A percentile compares a stretch with the other conserved stretches of the same genome.
phyloP scores from a whole-genome alignment of 257 asterid genomes.

The Solanum lignicaule region DNA sequence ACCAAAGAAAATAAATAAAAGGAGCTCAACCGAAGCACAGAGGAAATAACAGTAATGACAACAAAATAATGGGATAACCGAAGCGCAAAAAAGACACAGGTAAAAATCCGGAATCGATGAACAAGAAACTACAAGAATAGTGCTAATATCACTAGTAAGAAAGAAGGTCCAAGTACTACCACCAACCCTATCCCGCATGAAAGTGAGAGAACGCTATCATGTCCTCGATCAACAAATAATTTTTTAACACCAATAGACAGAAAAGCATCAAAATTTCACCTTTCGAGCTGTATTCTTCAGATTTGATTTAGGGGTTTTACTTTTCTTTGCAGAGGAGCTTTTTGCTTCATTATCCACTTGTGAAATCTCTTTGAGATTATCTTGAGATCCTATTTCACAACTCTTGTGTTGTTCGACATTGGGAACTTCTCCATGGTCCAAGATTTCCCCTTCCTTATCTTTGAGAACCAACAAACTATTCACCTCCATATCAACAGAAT shows the following conservation, averaged over 20 bases:
- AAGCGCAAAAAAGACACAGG: background rate
- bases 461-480: background rate
- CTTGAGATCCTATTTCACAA: constrained; percentile 12
- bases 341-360: background rate
- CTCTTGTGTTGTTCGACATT: background rate
- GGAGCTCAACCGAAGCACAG: background rate
- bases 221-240: background rate
- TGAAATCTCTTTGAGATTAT: constrained; percentile 1
- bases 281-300: constrained; percentile 22
- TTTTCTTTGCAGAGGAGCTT: constrained; percentile 15
- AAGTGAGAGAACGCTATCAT: background rate
- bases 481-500: background rate
- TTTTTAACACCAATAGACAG: background rate
- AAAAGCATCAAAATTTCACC: constrained; percentile 25
- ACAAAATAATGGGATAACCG: background rate
- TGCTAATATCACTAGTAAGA: background rate
- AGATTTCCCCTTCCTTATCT: constrained; percentile 18
- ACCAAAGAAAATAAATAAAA: background rate
- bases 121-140: background rate
- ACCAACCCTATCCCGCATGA: background rate
- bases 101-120: background rate
- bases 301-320: constrained; percentile 20
- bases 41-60: background rate
- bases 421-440: constrained; percentile 12
- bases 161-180: background rate